Percentiles rank a stretch among this genome's conserved stretches.
phyloP scores from a whole-genome alignment of 2,329 filamentous ascomycete genomes.

The Xylariaceae sp. region DNA sequence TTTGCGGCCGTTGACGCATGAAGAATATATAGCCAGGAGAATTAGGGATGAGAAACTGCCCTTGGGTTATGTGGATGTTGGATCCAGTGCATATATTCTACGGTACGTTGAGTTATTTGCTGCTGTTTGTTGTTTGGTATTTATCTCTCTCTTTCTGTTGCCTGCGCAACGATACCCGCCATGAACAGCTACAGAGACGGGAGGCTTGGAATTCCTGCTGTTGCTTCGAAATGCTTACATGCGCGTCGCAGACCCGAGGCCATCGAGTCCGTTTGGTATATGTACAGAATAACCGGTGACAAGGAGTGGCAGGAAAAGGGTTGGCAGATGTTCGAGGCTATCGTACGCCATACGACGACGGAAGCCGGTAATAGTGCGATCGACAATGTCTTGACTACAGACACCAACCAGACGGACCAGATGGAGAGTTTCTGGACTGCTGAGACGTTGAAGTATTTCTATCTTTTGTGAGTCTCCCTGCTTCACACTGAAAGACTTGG shows the following conservation, averaged over 20 bases:
- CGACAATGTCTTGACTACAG: slow-evolving; percentile 51
- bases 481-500: neutral
- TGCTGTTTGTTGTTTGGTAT: neutral
- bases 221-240: slow-evolving; percentile 14
- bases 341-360: slow-evolving; percentile 63
- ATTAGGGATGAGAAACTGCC: slow-evolving; percentile 45
- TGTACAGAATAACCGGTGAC: slow-evolving; percentile 86
- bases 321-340: slow-evolving; percentile 78
- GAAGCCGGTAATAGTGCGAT: slow-evolving; percentile 67
- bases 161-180: neutral
- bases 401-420: slow-evolving; percentile 48
- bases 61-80: slow-evolving; percentile 48
- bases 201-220: neutral
- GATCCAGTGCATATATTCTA: slow-evolving; percentile 53
- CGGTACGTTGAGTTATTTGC: slow-evolving; percentile 45
- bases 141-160: neutral
- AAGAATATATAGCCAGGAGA: slow-evolving; percentile 48
- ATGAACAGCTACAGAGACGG: neutral
- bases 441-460: slow-evolving; percentile 92
- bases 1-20: slow-evolving; percentile 45
- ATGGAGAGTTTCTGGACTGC: slow-evolving; percentile 92
- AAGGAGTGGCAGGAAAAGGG: slow-evolving; percentile 71
- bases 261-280: slow-evolving; percentile 83
- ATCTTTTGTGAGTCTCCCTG: slow-evolving; percentile 62
- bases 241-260: slow-evolving; percentile 63